Percentiles rank a stretch among this genome's conserved stretches.
These are phyloP conservation scores for Lactifluus volemus DNA, from an alignment of 768 basidiomycete species.

Conservation along the genomic window DNA sequence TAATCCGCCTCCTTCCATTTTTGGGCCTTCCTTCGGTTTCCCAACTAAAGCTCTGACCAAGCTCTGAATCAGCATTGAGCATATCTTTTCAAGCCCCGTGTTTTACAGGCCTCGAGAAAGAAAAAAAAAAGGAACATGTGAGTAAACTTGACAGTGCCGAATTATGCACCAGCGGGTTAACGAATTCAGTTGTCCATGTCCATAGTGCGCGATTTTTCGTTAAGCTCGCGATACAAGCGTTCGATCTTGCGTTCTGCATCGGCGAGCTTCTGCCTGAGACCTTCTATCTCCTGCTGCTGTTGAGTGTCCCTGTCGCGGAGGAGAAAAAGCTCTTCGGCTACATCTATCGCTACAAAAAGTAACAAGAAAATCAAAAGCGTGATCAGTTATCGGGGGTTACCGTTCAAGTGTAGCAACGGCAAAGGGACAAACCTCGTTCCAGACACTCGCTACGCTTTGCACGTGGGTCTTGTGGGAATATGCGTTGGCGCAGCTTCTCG, in stretches of 20 bases:
- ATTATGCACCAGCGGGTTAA: not conserved
- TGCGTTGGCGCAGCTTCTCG: slow-evolving; percentile 13
- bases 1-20: too few relatives aligned
- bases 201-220: slow-evolving; percentile 7
- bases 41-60: too few relatives aligned
- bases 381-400: not conserved
- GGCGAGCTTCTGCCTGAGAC: slow-evolving; percentile 9
- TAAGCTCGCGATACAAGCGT: slow-evolving; percentile 8
- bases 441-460: slow-evolving; percentile 17
- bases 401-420: not conserved
- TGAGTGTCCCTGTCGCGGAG: slow-evolving; percentile 5
- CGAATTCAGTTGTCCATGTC: not conserved
- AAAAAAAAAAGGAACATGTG: not conserved
- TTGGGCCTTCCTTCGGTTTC: too few relatives aligned
- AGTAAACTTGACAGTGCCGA: not conserved
- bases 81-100: too few relatives aligned
- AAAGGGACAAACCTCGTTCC: slow-evolving; percentile 9
- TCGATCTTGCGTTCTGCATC: slow-evolving; percentile 14
- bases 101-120: too few relatives aligned
- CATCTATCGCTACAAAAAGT: slow-evolving; percentile 8
- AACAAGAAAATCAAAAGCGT: not conserved
- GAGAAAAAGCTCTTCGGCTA: slow-evolving; percentile 9
- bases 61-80: too few relatives aligned
- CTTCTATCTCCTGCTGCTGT: slow-evolving; percentile 5
- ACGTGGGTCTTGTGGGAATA: slow-evolving; percentile 15